Percentiles rank a stretch among this genome's conserved stretches.
Evolutionary conservation across 331 rosid species (phyloP).

Genomic region (Rosa hybrid): DNA sequence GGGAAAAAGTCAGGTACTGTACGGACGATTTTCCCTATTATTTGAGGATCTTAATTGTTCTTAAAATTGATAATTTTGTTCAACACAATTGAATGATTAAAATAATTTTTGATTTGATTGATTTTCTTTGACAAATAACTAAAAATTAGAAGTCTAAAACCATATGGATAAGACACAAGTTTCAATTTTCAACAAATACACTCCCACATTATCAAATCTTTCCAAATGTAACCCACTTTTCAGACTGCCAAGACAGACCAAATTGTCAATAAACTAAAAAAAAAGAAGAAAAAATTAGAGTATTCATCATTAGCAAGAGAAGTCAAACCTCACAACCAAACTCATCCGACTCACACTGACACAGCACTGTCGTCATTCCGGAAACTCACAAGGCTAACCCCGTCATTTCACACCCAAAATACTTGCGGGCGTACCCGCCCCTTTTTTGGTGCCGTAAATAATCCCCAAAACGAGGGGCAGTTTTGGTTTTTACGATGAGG

Average conservation of each 20-base stretch:
- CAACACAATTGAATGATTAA: no score
- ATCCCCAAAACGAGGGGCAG: conserved; percentile 38
- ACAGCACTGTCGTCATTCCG: neutral
- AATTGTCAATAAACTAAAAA: neutral
- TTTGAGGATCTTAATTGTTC: no score
- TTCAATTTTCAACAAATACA: neutral
- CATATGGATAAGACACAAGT: neutral
- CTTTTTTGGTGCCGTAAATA: conserved; percentile 33
- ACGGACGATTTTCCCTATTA: no score
- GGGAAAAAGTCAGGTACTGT: no score
- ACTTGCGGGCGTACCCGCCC: conserved; percentile 3
- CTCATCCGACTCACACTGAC: neutral
- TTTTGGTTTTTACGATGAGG: neutral
- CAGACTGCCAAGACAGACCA: neutral
- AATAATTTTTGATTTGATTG: neutral
- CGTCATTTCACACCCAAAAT: conserved; percentile 2
- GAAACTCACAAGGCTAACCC: neutral
- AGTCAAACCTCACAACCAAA: neutral
- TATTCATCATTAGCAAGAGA: neutral
- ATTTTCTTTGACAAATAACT: no score
- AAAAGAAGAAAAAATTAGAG: neutral
- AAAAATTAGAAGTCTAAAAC: neutral
- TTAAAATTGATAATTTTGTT: no score
- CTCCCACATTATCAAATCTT: neutral
- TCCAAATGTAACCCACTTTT: neutral